phyloP scores from a whole-genome alignment of 305 asterid species.

The Solanum hybrid region DNA sequence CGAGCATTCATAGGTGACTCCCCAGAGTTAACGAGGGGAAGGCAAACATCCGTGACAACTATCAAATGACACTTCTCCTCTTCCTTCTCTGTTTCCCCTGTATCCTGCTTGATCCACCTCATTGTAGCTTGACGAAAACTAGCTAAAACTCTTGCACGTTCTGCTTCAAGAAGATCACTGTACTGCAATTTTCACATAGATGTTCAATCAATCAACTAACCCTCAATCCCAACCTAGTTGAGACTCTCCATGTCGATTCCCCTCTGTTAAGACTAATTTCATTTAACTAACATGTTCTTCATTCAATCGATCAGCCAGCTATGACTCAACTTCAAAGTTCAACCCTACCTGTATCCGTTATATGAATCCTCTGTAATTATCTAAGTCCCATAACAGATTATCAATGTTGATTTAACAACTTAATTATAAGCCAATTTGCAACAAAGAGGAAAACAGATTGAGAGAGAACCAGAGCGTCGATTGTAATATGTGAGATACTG shows the following conservation, averaged over 20 bases:
- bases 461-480: slow-evolving; percentile 38
- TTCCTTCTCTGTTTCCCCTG: slow-evolving; percentile 33
- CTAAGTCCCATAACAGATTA: neutral
- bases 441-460: neutral
- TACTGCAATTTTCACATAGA: slow-evolving; percentile 29
- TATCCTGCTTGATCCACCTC: slow-evolving; percentile 57
- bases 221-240: neutral
- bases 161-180: slow-evolving; percentile 69
- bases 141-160: slow-evolving; percentile 49
- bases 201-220: neutral
- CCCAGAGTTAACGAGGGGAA: slow-evolving; percentile 60
- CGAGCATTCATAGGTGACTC: slow-evolving; percentile 67
- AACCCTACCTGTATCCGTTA: neutral
- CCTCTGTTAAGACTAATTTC: neutral
- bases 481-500: slow-evolving; percentile 40
- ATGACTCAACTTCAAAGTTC: neutral
- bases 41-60: slow-evolving; percentile 84
- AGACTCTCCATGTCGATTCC: neutral
- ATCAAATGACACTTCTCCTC: slow-evolving; percentile 62
- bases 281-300: neutral
- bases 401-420: neutral
- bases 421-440: neutral
- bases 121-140: slow-evolving; percentile 48
- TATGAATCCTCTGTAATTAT: neutral
- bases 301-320: neutral